Base-by-base conservation (phyloP, 768 basidiomycete species). In the Cystoderma amianthinum region DNA sequence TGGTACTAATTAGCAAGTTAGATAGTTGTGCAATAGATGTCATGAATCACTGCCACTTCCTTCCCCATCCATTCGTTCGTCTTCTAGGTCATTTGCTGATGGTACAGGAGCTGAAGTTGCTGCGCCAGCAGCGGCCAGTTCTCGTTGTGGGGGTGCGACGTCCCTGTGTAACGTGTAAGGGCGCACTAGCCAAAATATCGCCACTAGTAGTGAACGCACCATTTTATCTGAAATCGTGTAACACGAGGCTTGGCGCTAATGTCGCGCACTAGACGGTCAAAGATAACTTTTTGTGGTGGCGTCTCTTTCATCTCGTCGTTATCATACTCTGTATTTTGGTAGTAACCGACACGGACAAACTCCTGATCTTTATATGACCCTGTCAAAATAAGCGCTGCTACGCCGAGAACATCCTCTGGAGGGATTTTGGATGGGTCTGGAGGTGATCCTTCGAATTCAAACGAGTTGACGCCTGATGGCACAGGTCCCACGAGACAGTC, bases 311-410 rank as follows among this genome's bases (percentile, higher is more conserved):
- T 82, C 62, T 90, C 91, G 40, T 92, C 88, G 52, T 87, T 90
- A 60, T 96, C 95, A 56, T 97, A 98, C 61, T 98, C 95, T 18
- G 94, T 97, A 57, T 98, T 94, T 64, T 98, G 96, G 61, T 99
- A 99, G 60, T 99, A 98, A 5, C 96, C 96, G 19, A 99, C 94
- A 35, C 95, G 82, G n/a, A 99, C 95, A 55, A 99, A 99, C 60
- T 98, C 96, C 55, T 96, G 94, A 39, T 97, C 95, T 28, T 82
- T 80, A 63, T 98, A 99, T 9, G 88, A 89, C 5, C 92, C 96
- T 0, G 94, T 98, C 39, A 99, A 76, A 53, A 99, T 97, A 57
- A 98, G 83, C 4, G 95, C 96, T 2, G 95, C 90, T 13, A 99
- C 94, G 35, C 96, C 96, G 10, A 99, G 74, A 22, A 95, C 89